phyloP scores from a whole-genome alignment of 73 alveolate species.

The Breviolum minutum region DNA sequence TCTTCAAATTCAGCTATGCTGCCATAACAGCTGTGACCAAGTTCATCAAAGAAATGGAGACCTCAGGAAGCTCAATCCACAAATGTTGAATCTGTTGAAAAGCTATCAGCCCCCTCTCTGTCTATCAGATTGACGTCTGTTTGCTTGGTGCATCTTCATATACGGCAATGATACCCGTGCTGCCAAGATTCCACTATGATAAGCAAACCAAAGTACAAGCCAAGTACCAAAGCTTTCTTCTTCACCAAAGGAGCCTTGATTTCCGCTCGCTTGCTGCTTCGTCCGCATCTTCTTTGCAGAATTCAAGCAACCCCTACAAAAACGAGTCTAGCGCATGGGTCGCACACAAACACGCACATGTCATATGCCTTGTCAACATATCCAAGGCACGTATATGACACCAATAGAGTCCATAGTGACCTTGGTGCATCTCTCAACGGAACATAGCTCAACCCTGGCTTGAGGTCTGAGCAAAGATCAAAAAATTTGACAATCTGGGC shows the following conservation, averaged over 20 bases:
- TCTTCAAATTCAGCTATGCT: neutral
- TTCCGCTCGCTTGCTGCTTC: too few species aligned
- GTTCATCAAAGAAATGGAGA: slow-evolving; percentile 27
- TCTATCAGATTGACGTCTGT: neutral
- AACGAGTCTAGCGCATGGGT: too few species aligned
- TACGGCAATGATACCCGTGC: neutral
- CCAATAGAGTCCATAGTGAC: slow-evolving; percentile 27
- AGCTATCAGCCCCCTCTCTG: neutral
- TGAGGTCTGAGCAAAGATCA: neutral
- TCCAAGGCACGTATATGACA: neutral
- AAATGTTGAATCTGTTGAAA: neutral
- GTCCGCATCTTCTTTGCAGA: too few species aligned
- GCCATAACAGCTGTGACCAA: slow-evolving; percentile 26
- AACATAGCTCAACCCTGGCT: neutral
- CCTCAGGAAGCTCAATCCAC: neutral
- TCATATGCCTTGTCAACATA: neutral
- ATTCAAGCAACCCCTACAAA: too few species aligned
- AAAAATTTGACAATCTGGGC: too few species aligned
- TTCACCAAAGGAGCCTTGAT: slow-evolving; percentile 22
- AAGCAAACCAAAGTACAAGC: slow-evolving; percentile 30
- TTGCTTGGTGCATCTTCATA: neutral
- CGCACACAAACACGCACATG: too few species aligned
- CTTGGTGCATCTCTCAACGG: neutral
- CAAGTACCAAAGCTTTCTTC: neutral
- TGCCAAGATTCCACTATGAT: neutral